Evolutionary conservation across 345 rosid species (phyloP).

Genomic region (Salix arbutifolia): DNA sequence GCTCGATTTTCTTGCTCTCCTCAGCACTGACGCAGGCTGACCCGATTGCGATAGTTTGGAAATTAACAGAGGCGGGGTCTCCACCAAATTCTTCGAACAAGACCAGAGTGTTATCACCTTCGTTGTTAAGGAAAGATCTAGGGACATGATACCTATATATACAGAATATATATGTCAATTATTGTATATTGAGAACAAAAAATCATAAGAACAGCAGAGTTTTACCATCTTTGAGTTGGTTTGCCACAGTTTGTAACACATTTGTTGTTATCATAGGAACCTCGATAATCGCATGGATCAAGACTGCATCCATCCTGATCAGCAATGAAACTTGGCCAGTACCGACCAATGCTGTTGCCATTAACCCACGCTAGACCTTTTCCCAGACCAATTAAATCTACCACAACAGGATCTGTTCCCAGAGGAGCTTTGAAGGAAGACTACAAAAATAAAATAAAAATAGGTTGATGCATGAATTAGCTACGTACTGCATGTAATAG

Average conservation of each 20-base stretch:
- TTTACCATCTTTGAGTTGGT: constrained; percentile 50
- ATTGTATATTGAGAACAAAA: background rate
- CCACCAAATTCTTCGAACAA: constrained; percentile 18
- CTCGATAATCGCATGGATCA: constrained; percentile 18
- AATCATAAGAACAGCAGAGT: background rate
- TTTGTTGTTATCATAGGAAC: constrained; percentile 10
- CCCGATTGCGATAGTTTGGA: background rate
- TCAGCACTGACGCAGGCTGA: background rate
- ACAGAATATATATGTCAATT: no score
- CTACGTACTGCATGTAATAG: no score
- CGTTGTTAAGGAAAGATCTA: background rate
- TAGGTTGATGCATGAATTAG: no score
- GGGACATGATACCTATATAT: constrained; percentile 15
- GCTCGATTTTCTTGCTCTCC: background rate
- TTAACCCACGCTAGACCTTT: constrained; percentile 25
- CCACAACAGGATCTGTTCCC: constrained; percentile 15
- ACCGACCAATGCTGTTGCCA: constrained; percentile 20
- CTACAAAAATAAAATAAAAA: background rate
- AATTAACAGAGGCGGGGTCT: background rate
- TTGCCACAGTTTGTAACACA: constrained; percentile 45
- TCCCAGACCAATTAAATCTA: constrained; percentile 13
- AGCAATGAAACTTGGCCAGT: constrained; percentile 21
- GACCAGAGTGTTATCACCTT: background rate
- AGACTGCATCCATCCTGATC: background rate
- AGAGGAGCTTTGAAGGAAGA: constrained; percentile 16